phyloP scores from a whole-genome alignment of 1,139 yeast genomes.

The Yamadazyma triangularis region DNA sequence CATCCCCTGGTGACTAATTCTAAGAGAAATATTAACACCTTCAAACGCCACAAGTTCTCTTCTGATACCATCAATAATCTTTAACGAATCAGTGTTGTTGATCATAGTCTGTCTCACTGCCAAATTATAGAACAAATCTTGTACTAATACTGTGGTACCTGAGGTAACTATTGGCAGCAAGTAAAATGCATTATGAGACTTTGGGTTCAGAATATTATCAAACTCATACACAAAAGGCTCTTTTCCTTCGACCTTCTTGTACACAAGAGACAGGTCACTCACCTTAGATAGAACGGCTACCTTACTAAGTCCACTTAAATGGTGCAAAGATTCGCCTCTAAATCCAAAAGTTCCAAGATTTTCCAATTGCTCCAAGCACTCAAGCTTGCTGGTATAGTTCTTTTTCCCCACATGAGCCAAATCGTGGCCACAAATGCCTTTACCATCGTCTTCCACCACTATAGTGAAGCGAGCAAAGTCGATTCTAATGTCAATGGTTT shows the following conservation, averaged over 20 bases:
- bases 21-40: no score
- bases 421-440: slow-evolving; percentile 61
- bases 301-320: slow-evolving; percentile 27
- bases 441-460: slow-evolving; percentile 72
- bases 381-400: slow-evolving; percentile 64
- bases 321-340: slow-evolving; percentile 77
- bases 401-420: slow-evolving; percentile 60
- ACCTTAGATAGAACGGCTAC: slow-evolving; percentile 1
- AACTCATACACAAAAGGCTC: slow-evolving; percentile 1
- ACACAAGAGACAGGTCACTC: not conserved
- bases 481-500: slow-evolving; percentile 55
- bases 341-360: slow-evolving; percentile 57
- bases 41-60: no score
- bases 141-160: slow-evolving; percentile 52
- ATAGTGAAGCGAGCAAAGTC: slow-evolving; percentile 59
- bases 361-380: slow-evolving; percentile 44
- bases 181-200: slow-evolving; percentile 4
- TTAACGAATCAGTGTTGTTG: slow-evolving; percentile 16
- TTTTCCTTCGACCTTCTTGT: not conserved
- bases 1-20: no score
- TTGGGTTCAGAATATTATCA: slow-evolving; percentile 7
- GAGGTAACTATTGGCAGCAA: slow-evolving; percentile 6
- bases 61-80: no score
- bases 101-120: slow-evolving; percentile 53
- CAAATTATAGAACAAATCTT: slow-evolving; percentile 45